Evolutionary conservation across 75 land plant species (phyloP).

Genomic region (Azolla pinnata): DNA sequence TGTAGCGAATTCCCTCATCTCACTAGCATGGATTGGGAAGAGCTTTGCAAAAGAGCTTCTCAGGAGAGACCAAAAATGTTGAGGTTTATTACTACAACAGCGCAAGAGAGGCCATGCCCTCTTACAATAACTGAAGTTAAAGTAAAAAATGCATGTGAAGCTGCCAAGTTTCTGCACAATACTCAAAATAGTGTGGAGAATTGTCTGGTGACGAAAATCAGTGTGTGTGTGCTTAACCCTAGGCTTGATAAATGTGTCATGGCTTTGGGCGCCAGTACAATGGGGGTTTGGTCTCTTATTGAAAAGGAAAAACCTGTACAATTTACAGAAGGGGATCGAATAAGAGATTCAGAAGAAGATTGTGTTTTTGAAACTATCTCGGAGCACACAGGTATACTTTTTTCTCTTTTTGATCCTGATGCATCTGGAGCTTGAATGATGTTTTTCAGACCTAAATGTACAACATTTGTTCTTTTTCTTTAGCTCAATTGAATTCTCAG

Average conservation of each 20-base stretch:
- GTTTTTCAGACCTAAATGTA: too few relatives aligned
- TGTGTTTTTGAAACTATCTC: not conserved
- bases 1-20: not conserved
- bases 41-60: not conserved
- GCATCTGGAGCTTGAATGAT: too few relatives aligned
- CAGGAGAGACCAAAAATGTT: not conserved
- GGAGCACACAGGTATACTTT: conserved; percentile 3
- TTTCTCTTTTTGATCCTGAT: too few relatives aligned
- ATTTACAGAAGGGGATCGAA: not conserved
- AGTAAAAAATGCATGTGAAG: not conserved
- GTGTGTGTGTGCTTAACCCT: not conserved
- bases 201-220: not conserved
- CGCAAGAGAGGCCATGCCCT: not conserved
- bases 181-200: not conserved
- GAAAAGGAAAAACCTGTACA: not conserved
- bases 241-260: conserved; percentile 2
- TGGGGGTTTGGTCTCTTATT: conserved; percentile 2
- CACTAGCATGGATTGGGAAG: not conserved
- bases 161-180: not conserved
- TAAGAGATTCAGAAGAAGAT: not conserved
- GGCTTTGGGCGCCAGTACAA: not conserved
- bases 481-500: too few relatives aligned
- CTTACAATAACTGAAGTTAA: not conserved
- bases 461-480: too few relatives aligned
- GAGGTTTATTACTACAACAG: not conserved